Base-by-base conservation (phyloP, 176 grass and related monocot species). In the Musa schizocarpa region DNA sequence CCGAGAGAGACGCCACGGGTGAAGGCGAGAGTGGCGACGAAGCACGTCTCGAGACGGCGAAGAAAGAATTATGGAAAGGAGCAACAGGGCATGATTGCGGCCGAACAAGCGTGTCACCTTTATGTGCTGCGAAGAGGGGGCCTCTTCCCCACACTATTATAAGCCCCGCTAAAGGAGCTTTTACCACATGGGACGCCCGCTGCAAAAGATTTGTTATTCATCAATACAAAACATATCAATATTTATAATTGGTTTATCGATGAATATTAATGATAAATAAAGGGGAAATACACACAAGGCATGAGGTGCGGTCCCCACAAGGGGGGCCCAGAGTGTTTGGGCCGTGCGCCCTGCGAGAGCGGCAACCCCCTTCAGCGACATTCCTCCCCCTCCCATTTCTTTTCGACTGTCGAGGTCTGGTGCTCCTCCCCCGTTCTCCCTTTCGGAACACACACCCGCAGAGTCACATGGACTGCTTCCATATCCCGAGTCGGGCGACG, bases 311-410 rank as follows among this genome's bases (percentile, higher is more conserved):
- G 71, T 22, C 43, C 34, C 70, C 72, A 68, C 50, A 58, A 20
- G 13, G 29, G 53, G 59, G 84, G 75, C 43, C 80, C 53, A 72
- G 49, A 75, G 63, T 87, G 85, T 83, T 83, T 22, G 8, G 85
- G 76, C 62, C 71, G 59, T 87, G 80, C 59, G 80, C 80, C 85
- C 85, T 67, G 71, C 63, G 55, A 11, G 70, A 73, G 74, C 48
- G 71, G 79, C 80, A 87, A 83, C n/a, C 64, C 26, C 55, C 71
- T 65, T 5, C 54, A 65, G 84, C 70, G 34, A 56, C 79, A 78
- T 77, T 82, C 75, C 61, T 74, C 65, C 59, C 72, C 23, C 54
- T 63, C 29, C 51, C 55, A 25, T 85, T 14, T 70, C 9, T 59
- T 20, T 27, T 48, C 11, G 9, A 54, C 48, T n/a, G 11, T 57